These are phyloP conservation scores for Colletotrichum lindemuthianum DNA, from an alignment of 2,329 filamentous ascomycete genomes.

Conservation along the genomic window DNA sequence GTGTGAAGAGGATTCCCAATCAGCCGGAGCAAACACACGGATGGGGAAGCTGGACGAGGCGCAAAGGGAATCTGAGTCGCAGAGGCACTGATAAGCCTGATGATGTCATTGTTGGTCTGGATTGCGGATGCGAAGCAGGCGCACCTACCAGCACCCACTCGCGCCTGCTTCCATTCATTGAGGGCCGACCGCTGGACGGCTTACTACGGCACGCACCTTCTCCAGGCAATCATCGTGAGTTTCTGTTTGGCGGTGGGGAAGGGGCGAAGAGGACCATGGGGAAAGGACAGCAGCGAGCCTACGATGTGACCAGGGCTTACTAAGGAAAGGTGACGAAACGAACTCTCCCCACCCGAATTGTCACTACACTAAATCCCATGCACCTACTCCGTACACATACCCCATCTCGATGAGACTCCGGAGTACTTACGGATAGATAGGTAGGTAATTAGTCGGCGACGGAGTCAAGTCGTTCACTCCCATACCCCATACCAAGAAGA, in stretches of 20 bases:
- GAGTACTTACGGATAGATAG: too few species aligned
- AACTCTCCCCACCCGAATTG: too few species aligned
- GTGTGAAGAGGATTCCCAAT: background rate
- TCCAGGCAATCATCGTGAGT: slow-evolving; percentile 28
- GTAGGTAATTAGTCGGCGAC: too few species aligned
- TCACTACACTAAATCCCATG: too few species aligned
- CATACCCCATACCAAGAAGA: background rate
- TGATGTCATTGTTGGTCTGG: slow-evolving; percentile 31
- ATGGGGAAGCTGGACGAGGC: slow-evolving; percentile 12
- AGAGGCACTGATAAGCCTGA: slow-evolving; percentile 8
- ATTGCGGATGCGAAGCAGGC: slow-evolving; percentile 11
- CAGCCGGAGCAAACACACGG: slow-evolving; percentile 4
- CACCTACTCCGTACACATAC: too few species aligned
- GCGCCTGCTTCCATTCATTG: slow-evolving; percentile 21
- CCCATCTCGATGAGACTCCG: too few species aligned
- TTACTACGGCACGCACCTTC: slow-evolving; percentile 25
- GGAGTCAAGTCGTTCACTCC: too few species aligned
- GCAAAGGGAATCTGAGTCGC: background rate
- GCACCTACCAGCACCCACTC: slow-evolving; percentile 24
- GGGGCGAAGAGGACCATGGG: background rate
- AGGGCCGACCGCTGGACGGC: slow-evolving; percentile 4
- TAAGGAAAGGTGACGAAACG: too few species aligned
- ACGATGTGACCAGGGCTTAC: background rate
- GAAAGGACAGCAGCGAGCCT: slow-evolving; percentile 6
- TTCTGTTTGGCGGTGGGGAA: background rate